phyloP scores from a whole-genome alignment of 768 basidiomycete genomes.

The Mycena rebaudengoi region DNA sequence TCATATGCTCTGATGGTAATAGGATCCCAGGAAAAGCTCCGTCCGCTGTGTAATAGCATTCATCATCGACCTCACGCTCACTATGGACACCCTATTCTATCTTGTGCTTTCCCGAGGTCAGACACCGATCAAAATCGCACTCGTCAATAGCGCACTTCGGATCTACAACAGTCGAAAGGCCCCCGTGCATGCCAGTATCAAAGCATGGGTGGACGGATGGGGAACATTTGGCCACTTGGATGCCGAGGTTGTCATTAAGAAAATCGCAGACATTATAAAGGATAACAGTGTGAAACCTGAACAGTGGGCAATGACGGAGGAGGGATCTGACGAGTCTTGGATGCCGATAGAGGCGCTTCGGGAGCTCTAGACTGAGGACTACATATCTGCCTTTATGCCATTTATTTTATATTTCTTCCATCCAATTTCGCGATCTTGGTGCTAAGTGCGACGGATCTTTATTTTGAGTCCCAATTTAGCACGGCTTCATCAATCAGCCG shows the following conservation, averaged over 20 bases:
- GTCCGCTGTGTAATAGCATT: background rate
- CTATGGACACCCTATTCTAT: slow-evolving; percentile 6
- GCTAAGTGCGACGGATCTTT: too few species aligned
- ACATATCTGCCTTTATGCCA: too few species aligned
- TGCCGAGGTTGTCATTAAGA: background rate
- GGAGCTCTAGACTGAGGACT: background rate
- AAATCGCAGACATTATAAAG: background rate
- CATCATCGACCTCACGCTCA: slow-evolving; percentile 10
- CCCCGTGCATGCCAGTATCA: slow-evolving; percentile 1
- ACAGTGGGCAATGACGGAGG: background rate
- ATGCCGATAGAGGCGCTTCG: background rate
- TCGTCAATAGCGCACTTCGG: background rate
- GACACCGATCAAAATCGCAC: background rate
- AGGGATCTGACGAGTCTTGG: slow-evolving; percentile 1
- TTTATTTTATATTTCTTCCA: too few species aligned
- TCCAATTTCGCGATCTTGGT: too few species aligned
- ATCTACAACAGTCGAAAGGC: background rate
- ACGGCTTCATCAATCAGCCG: too few species aligned
- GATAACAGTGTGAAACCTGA: slow-evolving; percentile 1
- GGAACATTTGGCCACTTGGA: background rate
- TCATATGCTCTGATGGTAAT: background rate
- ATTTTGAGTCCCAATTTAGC: too few species aligned
- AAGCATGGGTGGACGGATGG: background rate
- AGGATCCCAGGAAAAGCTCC: slow-evolving; percentile 1
- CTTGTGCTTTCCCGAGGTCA: background rate